Evolutionary conservation across 2,329 filamentous ascomycete species (phyloP), one percentile per base, ranked within the genome.

Genomic region (Claviceps digitariae): DNA sequence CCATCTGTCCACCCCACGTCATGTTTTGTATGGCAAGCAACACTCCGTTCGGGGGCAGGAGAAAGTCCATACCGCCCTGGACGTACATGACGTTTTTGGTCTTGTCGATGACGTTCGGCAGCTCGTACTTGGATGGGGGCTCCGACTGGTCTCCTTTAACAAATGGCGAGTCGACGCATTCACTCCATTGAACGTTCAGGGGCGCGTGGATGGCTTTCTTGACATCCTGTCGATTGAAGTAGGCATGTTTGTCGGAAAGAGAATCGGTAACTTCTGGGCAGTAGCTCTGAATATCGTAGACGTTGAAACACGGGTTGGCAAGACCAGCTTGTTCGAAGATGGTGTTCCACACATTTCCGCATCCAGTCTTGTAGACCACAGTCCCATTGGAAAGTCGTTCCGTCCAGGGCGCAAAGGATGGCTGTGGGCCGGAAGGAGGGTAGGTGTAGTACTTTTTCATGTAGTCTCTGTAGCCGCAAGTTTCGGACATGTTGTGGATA

Each of bases 11-110:
- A 54, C 80, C 79, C 81, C 82, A 91, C 0, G 85, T 90, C 82
- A 90, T 87, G 70, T 90, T 90, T 63, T 91, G 86, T 55, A 90
- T 82, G 1, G 77, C 76, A 7, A 88, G 71, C 1, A 91, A 72
- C 0, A 85, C 85, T 17, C 86, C 86, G 64, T 86, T 85, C 61
- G 75, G 72, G 25, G 84, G 71, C 10, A 88, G 74, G 55, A 86
- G 75, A 62, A 77, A 86, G 67, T 90, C 87, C 12, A 84, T 74
- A 49, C 77, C 70, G 12, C 86, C 87, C 62, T 90, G 86, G 2
- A 75, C 83, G 61, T 93, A 81, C 59, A 93, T 75, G 9, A 87
- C 86, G 57, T 84, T 83, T 48, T 84, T 75, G 1, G 85, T 86
- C 34, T 74, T 72, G 61, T 91, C 86, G 57, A 91, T 87, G 38